Evolutionary conservation across 768 basidiomycete species (phyloP).

Genomic region (Kwoniella europaea): DNA sequence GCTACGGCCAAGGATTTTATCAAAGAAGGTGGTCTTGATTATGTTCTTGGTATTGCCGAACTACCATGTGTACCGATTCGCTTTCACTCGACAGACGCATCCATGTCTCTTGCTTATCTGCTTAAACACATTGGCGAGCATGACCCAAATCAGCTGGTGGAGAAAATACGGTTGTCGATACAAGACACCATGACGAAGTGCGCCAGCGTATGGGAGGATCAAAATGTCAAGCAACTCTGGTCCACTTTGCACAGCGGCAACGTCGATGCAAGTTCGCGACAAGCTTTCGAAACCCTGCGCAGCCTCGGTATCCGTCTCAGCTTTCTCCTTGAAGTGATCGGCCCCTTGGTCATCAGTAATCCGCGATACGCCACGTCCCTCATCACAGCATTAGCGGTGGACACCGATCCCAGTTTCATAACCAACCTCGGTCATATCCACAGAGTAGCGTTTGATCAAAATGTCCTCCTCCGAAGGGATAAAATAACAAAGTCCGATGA

Average conservation of each 20-base stretch:
- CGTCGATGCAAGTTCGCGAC: slow-evolving; percentile 65
- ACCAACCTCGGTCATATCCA: slow-evolving; percentile 77
- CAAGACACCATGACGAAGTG: slow-evolving; percentile 49
- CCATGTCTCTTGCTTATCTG: slow-evolving; percentile 67
- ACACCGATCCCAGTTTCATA: slow-evolving; percentile 69
- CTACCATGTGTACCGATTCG: slow-evolving; percentile 88
- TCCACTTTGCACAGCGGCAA: slow-evolving; percentile 58
- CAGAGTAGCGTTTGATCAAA: slow-evolving; percentile 83
- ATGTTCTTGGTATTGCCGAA: slow-evolving; percentile 55
- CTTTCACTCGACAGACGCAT: slow-evolving; percentile 77
- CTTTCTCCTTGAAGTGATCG: slow-evolving; percentile 83
- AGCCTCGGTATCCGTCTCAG: slow-evolving; percentile 61
- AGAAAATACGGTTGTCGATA: slow-evolving; percentile 12
- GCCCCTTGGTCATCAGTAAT: slow-evolving; percentile 79
- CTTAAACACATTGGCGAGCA: slow-evolving; percentile 86
- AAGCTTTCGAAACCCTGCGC: slow-evolving; percentile 64
- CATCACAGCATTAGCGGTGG: slow-evolving; percentile 74
- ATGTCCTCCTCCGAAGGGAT: slow-evolving; percentile 73
- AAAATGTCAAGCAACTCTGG: slow-evolving; percentile 21
- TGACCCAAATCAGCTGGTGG: slow-evolving; percentile 35
- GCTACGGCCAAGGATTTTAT: slow-evolving; percentile 91
- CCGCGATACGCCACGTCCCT: slow-evolving; percentile 75
- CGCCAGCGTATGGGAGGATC: slow-evolving; percentile 56
- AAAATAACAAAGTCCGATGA: slow-evolving; percentile 62
- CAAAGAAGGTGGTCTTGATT: slow-evolving; percentile 39